Evolutionary conservation across 2,329 filamentous ascomycete species (phyloP), one percentile per base, ranked within the genome.

Genomic region (Aspergillus udagawae): DNA sequence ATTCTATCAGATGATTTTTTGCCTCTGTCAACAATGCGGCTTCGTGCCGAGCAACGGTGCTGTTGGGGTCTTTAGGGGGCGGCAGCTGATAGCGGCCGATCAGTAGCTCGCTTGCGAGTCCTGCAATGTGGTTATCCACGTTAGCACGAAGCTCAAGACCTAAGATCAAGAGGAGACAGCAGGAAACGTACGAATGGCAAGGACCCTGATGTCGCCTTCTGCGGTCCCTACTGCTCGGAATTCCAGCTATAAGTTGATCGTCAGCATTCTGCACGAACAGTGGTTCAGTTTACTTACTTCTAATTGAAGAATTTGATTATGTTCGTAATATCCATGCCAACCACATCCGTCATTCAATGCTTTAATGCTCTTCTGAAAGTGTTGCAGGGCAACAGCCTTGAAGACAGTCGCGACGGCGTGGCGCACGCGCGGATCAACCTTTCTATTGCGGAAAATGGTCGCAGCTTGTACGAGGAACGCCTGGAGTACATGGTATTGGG

Each of bases 371-470:
- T 53, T 55, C 2, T 17, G 29, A 21, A 57, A 55, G 38, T 62
- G 54, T 4, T 51, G 49, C 14, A 63, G 12, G 1, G 54, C 51
- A 5, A 50, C 42, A 10, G 60, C 58, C 50, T 64, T 64, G 48
- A 58, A 60, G 3, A 44, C 45, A 3, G 52, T 59, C 1, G 56
- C 60, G 1, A 60, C 44, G 2, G 55, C 53, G 52, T 65, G 62
- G 1, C 60, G 57, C 4, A 60, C 51, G 3, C 62, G 49, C 2
- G 60, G 53, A 42, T 63, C 53, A 2, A 54, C 17, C 1, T 25
- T 53, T 10, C 27, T 23, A 10, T 63, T 68, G 14, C 60, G 80
- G n/a, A 54, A 71, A 1, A 76, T 73, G 0, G 76, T 75, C 0
- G 71, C 68, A 8, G 58, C 32, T 6, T 51, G 28, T 12, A 56